Percentiles rank a stretch among this genome's conserved stretches.
These are phyloP conservation scores for Ligustrum vulgare DNA, from an alignment of 257 asterid species.

Conservation along the genomic window DNA sequence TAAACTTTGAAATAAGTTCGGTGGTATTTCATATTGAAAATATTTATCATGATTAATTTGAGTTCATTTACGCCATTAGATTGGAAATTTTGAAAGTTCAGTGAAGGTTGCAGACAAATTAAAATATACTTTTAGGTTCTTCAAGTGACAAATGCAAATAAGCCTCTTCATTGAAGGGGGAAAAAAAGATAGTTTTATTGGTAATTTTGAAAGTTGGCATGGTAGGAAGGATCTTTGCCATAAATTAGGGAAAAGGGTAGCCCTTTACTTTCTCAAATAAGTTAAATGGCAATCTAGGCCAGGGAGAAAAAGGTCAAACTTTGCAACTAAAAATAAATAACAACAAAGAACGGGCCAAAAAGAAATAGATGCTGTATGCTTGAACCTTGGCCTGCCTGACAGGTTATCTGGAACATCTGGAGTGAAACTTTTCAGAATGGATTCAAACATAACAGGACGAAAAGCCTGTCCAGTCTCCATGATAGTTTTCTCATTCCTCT, in stretches of 20 bases:
- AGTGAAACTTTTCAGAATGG: constrained; percentile 63
- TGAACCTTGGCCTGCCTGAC: constrained; percentile 79
- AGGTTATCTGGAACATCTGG: constrained; percentile 67
- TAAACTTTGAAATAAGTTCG: not conserved
- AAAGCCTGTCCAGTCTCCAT: constrained; percentile 64
- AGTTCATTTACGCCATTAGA: not conserved
- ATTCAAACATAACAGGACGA: constrained; percentile 76
- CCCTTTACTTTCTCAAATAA: not conserved
- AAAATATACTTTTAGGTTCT: not conserved
- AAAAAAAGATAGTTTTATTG: not conserved
- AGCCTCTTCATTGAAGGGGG: not conserved
- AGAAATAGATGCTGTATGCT: constrained; percentile 18
- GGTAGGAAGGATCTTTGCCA: not conserved
- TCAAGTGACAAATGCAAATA: not conserved
- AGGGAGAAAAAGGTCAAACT: constrained; percentile 11
- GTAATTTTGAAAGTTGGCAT: not conserved
- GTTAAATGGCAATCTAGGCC: constrained; percentile 2
- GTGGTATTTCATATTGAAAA: not conserved
- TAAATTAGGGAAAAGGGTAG: constrained; percentile 1
- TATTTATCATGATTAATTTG: not conserved
- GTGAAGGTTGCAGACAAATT: not conserved
- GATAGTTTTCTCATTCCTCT: constrained; percentile 40
- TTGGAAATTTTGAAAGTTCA: not conserved
- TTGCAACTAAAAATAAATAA: constrained; percentile 6
- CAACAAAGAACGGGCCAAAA: constrained; percentile 16